Percentiles rank a stretch among this genome's conserved stretches.
phyloP scores from a whole-genome alignment of 2,329 filamentous ascomycete species.

The Botrytis deweyae region DNA sequence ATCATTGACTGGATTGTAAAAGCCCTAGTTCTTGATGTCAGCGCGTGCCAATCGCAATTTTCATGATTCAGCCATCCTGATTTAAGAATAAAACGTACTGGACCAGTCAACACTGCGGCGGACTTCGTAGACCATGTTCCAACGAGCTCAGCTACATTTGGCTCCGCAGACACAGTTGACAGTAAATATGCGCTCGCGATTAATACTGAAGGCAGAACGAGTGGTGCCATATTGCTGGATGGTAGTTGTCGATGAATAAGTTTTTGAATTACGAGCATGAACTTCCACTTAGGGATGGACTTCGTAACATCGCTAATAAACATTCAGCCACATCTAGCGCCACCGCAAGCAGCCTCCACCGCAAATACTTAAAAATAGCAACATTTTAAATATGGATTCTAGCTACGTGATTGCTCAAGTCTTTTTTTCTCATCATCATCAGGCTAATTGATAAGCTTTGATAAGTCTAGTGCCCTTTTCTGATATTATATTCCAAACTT shows the following conservation, averaged over 20 bases:
- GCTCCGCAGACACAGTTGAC: constrained; percentile 42
- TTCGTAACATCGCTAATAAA: constrained; percentile 16
- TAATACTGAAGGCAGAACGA: constrained; percentile 42
- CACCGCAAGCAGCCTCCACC: constrained; percentile 1
- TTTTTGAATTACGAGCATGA: constrained; percentile 11
- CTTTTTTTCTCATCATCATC: not conserved
- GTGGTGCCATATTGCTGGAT: constrained; percentile 35
- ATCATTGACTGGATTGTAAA: constrained; percentile 68
- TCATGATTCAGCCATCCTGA: constrained; percentile 15
- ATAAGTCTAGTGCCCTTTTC: not conserved
- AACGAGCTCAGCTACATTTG: constrained; percentile 50
- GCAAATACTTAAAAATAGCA: not conserved
- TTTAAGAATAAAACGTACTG: constrained; percentile 50
- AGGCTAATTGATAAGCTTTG: constrained; percentile 5
- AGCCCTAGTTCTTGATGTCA: constrained; percentile 50
- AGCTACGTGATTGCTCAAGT: not conserved
- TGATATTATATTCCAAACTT: too few species aligned
- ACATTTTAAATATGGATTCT: not conserved
- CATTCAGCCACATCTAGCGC: constrained; percentile 17
- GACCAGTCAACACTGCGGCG: constrained; percentile 65
- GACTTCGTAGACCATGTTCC: constrained; percentile 74
- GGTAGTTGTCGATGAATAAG: constrained; percentile 18
- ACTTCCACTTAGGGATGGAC: constrained; percentile 17
- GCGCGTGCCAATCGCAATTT: constrained; percentile 24
- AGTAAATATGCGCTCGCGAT: constrained; percentile 34